Conservation (phyloP, 805 yeast species). For the Zygosaccharomyces rouxii region DNA sequence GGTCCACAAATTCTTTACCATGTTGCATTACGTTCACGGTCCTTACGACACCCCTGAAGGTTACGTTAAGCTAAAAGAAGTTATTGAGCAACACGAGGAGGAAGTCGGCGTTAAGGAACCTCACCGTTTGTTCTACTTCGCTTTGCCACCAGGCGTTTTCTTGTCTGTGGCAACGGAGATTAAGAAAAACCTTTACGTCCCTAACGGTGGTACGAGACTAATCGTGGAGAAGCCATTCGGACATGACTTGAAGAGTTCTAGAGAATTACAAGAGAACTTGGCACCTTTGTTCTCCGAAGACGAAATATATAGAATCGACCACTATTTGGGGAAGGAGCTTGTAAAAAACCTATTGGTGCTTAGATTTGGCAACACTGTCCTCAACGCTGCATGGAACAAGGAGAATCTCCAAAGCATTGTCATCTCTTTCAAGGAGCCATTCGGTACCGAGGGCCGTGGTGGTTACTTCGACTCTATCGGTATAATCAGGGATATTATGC, state of each 20-base stretch:
- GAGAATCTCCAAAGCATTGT: constrained; percentile 75
- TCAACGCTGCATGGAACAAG: constrained; percentile 86
- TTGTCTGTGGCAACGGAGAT: constrained; percentile 70
- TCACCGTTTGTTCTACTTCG: constrained; percentile 85
- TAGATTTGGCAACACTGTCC: constrained; percentile 85
- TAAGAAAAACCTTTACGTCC: constrained; percentile 63
- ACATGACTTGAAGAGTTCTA: constrained; percentile 75
- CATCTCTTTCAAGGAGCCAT: constrained; percentile 93
- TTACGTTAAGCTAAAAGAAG: constrained; percentile 51
- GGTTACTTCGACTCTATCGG: constrained; percentile 96
- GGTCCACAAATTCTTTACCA: constrained; percentile 58
- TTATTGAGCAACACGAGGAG: constrained; percentile 57
- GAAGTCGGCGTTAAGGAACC: constrained; percentile 44
- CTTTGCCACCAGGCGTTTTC: constrained; percentile 92
- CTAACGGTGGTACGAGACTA: constrained; percentile 67
- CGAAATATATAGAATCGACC: constrained; percentile 93
- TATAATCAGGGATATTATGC: constrained; percentile 96
- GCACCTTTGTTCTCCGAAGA: constrained; percentile 87
- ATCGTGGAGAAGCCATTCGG: constrained; percentile 98
- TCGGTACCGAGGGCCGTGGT: constrained; percentile 98
- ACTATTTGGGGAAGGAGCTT: constrained; percentile 96
- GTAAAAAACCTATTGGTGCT: constrained; percentile 87
- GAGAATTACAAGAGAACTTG: constrained; percentile 68
- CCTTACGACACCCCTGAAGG: constrained; percentile 78
- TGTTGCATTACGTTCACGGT: constrained; percentile 69